A percentile compares a stretch with the other conserved stretches of the same genome.
These are phyloP conservation scores for Sechiopsis laciniata DNA, from an alignment of 306 rosid species.

Conservation along the genomic window DNA sequence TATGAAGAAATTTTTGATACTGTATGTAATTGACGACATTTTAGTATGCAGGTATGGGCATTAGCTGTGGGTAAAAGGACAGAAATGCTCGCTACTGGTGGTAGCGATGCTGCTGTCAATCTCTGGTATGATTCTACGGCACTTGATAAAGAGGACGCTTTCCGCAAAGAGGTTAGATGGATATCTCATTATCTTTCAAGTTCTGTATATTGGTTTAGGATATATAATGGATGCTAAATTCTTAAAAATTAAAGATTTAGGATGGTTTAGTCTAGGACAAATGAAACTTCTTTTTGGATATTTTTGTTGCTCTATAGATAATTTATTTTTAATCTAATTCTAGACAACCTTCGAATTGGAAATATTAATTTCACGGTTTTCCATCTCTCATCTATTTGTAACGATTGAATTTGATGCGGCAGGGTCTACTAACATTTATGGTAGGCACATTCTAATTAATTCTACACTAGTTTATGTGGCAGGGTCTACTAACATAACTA, in stretches of 20 bases:
- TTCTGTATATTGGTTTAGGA: background rate
- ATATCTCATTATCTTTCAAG: background rate
- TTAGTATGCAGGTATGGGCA: slow-evolving; percentile 73
- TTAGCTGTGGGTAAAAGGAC: slow-evolving; percentile 84
- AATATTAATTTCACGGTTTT: background rate
- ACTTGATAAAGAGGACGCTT: slow-evolving; percentile 77
- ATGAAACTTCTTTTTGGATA: background rate
- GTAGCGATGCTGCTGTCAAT: slow-evolving; percentile 75
- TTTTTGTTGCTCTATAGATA: background rate
- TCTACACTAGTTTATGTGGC: too few relatives aligned
- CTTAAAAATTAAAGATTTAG: too few relatives aligned
- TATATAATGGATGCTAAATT: background rate
- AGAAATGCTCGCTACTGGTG: slow-evolving; percentile 92
- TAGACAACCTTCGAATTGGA: background rate
- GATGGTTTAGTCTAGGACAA: too few relatives aligned
- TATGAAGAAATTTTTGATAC: background rate
- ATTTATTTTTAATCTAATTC: too few relatives aligned
- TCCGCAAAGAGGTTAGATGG: slow-evolving; percentile 62
- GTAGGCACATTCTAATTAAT: too few relatives aligned
- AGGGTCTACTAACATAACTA: too few relatives aligned
- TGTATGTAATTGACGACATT: slow-evolving; percentile 22
- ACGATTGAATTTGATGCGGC: background rate
- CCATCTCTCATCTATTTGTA: background rate
- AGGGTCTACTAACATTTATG: background rate
- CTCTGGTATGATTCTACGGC: slow-evolving; percentile 84